Evolutionary conservation across 805 yeast genomes (phyloP), one percentile per base, ranked within the genome.

Genomic region (Myxozyma melibiosi): DNA sequence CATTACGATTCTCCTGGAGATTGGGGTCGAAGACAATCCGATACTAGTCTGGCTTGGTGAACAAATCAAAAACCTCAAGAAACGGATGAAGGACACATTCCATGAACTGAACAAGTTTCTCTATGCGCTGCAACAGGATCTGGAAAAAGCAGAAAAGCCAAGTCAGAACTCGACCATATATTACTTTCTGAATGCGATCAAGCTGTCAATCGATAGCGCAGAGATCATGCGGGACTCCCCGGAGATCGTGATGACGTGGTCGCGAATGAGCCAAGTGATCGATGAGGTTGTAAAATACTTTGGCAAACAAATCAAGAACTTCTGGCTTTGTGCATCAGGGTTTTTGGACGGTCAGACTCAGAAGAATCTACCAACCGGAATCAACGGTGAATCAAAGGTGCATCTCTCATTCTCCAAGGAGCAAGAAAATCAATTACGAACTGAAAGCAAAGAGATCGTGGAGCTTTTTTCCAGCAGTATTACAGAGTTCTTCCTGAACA

Each of bases 11-110:
- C 72, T 86, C 33, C 69, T 84, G 43, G 88, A 85, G 59, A 72
- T 87, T 33, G 86, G 84, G n/a, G 78, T 80, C 1, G 78, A 75
- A 44, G 84, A 81, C 54, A 85, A 83, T 67, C 92, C 92, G 4
- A 80, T 86, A 4, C 68, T 77, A 22, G 82, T 79, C 51, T 86
- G 90, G 83, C 77, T 86, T 28, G 73, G 78, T 40, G 71, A 79
- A 18, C 85, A 80, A 65, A 76, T 77, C 44, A 72, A 73, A 24
- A 68, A 68, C 18, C 74, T 82, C 57, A 68, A 71, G 6, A 61
- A 66, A 1, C 71, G 73, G 49, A 70, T 82, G 30, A 71, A 72
- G 22, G 76, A 77, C 20, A 74, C 74, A 3, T 78, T 79, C 27
- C 71, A 70, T 18, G 77, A 76, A 53, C 63, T 58, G 55, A 66